phyloP scores from a whole-genome alignment of 2,329 filamentous ascomycete species.

The Didymellaceae sp. region DNA sequence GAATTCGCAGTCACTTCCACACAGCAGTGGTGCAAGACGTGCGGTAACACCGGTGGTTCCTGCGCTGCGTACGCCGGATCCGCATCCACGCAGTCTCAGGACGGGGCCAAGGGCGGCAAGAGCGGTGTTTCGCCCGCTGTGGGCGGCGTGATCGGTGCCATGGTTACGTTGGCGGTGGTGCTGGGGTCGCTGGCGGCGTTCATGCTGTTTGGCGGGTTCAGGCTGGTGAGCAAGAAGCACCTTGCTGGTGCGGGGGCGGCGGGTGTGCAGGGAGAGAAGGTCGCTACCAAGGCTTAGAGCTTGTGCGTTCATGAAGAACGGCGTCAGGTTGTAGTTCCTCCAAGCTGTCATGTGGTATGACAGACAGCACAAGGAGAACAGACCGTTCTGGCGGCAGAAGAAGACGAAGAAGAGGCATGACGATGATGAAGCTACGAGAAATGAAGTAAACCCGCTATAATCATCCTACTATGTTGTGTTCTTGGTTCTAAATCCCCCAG shows the following conservation, averaged over 20 bases:
- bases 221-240: slow-evolving; percentile 63
- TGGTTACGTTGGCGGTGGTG: slow-evolving; percentile 71
- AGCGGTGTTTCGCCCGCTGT: slow-evolving; percentile 69
- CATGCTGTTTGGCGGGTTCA: slow-evolving; percentile 63
- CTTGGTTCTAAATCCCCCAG: too few relatives aligned
- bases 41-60: slow-evolving; percentile 72
- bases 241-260: slow-evolving; percentile 24
- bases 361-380: too few relatives aligned
- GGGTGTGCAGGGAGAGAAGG: slow-evolving; percentile 1
- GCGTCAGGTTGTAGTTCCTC: too few relatives aligned
- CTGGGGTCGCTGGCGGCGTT: slow-evolving; percentile 60
- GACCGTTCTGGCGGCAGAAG: too few relatives aligned
- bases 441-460: too few relatives aligned
- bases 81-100: slow-evolving; percentile 16
- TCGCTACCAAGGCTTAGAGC: slow-evolving; percentile 22
- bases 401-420: too few relatives aligned
- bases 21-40: slow-evolving; percentile 74
- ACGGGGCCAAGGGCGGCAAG: slow-evolving; percentile 2
- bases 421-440: background rate
- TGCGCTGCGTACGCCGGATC: slow-evolving; percentile 61
- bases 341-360: too few relatives aligned
- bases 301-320: too few relatives aligned
- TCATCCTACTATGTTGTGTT: too few relatives aligned
- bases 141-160: slow-evolving; percentile 80
- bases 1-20: slow-evolving; percentile 72